Conservation (phyloP, 2,329 filamentous ascomycete genomes). For the Ascocoryne sarcoides region DNA sequence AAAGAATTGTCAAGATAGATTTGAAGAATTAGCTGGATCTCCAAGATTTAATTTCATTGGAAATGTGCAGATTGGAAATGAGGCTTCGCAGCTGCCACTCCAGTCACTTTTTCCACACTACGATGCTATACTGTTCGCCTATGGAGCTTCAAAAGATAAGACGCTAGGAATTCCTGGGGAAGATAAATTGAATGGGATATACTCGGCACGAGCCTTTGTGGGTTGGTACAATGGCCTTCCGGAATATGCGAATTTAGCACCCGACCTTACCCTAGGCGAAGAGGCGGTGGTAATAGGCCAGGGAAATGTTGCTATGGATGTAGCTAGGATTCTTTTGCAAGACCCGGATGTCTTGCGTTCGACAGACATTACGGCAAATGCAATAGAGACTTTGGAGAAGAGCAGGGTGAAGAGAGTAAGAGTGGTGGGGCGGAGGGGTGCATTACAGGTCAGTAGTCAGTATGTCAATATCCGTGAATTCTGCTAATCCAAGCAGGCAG, state of each 20-base stretch:
- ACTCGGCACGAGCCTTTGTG: slow-evolving; percentile 87
- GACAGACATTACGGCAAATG: slow-evolving; percentile 85
- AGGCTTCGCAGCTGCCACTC: slow-evolving; percentile 51
- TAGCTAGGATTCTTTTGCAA: slow-evolving; percentile 78
- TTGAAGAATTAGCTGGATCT: slow-evolving; percentile 76
- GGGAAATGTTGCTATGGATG: slow-evolving; percentile 91
- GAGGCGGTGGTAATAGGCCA: slow-evolving; percentile 86
- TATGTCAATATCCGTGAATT: no score
- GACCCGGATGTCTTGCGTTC: slow-evolving; percentile 63
- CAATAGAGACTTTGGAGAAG: slow-evolving; percentile 61
- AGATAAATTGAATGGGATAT: slow-evolving; percentile 59
- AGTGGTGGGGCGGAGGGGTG: slow-evolving; percentile 82
- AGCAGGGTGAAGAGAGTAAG: slow-evolving; percentile 73
- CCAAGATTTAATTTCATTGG: slow-evolving; percentile 84
- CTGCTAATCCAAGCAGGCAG: slow-evolving; percentile 45
- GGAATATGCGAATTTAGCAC: slow-evolving; percentile 63
- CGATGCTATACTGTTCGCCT: slow-evolving; percentile 85
- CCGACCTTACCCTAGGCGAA: slow-evolving; percentile 65
- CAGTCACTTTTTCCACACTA: slow-evolving; percentile 68
- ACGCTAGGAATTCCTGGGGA: slow-evolving; percentile 75
- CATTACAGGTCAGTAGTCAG: slow-evolving; percentile 60
- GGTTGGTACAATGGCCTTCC: slow-evolving; percentile 98
- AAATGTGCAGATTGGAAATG: slow-evolving; percentile 69
- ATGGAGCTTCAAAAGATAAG: slow-evolving; percentile 80
- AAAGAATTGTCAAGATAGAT: slow-evolving; percentile 91